A percentile compares a stretch with the other conserved stretches of the same genome.
Conservation (phyloP, 108 stramenopile genomes). For the Cylindrotheca closterium region DNA sequence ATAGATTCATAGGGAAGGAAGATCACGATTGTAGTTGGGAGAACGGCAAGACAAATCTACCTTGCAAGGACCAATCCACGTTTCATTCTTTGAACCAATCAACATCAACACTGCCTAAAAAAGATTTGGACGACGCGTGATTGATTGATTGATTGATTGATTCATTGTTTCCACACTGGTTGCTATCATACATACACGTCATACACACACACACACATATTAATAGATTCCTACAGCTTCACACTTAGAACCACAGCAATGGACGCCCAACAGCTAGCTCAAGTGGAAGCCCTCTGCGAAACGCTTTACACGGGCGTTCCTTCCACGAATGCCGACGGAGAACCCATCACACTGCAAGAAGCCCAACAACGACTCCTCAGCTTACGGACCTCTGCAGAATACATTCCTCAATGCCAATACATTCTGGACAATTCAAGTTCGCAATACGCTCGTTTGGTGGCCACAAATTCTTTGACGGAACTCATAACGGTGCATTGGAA, state of each 20-base stretch:
- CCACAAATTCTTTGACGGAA: conserved; percentile 88
- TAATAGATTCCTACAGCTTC: too few relatives aligned
- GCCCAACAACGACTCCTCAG: conserved; percentile 89
- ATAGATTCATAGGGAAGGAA: too few relatives aligned
- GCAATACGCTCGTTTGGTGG: conserved; percentile 92
- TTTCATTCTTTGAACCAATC: too few relatives aligned
- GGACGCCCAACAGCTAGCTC: conserved; percentile 88
- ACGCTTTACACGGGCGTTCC: conserved; percentile 86
- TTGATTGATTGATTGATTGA: too few relatives aligned
- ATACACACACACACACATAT: too few relatives aligned
- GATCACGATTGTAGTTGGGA: too few relatives aligned
- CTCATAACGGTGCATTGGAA: conserved; percentile 97
- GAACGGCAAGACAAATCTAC: too few relatives aligned
- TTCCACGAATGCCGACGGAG: conserved; percentile 44
- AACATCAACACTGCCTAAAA: too few relatives aligned
- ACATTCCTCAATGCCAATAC: conserved; percentile 98
- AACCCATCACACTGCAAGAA: conserved; percentile 65
- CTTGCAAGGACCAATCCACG: too few relatives aligned
- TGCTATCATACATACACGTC: neutral
- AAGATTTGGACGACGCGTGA: too few relatives aligned
- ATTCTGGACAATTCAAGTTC: conserved; percentile 91
- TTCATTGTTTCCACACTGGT: too few relatives aligned
- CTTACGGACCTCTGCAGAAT: conserved; percentile 90
- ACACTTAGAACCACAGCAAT: too few relatives aligned
- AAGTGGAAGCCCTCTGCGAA: conserved; percentile 95